Percentiles rank a stretch among this genome's conserved stretches.
Conservation (phyloP, 225 moss, liverwort and hornwort species). For the Climacium dendroides region DNA sequence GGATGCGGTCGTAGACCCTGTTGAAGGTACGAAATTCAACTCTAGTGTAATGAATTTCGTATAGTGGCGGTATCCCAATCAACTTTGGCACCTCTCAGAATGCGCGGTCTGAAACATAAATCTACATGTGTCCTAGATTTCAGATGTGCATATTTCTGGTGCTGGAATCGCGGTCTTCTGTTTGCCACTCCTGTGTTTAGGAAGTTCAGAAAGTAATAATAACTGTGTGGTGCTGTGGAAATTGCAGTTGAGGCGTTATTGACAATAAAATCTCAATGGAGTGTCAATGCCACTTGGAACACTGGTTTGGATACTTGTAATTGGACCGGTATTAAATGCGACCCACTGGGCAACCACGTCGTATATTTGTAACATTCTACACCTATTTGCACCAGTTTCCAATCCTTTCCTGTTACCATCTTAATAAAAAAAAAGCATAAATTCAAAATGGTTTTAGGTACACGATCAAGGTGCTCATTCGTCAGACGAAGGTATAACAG, state of each 20-base stretch:
- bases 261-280: constrained; percentile 8
- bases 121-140: background rate
- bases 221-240: background rate
- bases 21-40: constrained; percentile 6
- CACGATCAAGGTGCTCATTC: background rate
- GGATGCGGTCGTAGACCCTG: background rate
- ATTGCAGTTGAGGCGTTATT: constrained; percentile 8
- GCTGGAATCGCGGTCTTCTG: background rate
- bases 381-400: background rate
- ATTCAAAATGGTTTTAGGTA: background rate
- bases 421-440: no score
- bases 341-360: constrained; percentile 8
- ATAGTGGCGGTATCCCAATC: no score
- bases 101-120: background rate
- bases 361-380: constrained; percentile 3
- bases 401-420: background rate
- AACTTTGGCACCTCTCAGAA: background rate
- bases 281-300: constrained; percentile 4
- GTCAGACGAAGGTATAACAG: background rate
- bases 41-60: background rate
- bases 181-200: background rate
- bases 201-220: background rate
- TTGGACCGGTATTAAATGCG: constrained; percentile 16
- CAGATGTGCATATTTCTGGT: background rate
- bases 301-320: background rate